Base-by-base conservation (phyloP, 169 alveolate species). In the Plasmodium chabaudi region DNA sequence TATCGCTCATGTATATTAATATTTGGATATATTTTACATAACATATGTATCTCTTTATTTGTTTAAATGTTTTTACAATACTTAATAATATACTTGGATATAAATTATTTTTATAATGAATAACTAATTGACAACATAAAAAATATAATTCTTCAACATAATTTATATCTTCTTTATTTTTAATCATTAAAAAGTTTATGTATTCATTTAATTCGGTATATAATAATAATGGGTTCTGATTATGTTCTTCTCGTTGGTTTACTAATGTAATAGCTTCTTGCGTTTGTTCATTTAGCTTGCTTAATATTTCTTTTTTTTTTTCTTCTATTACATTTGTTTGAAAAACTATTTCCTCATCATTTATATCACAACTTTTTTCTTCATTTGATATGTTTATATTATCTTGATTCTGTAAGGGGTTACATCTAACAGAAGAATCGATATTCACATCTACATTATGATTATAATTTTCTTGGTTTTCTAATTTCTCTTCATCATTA, bases 71-170 rank as follows among this genome's bases (percentile, higher is more conserved):
- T 27, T 77, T 77, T 4, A 77, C n/a, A 6, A 64, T 63, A 19
- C 88, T 77, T 47, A 77, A 9, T 9, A 77, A 39, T 7, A 77
- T 69, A 5, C 77, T 13, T 6, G 23, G 7, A 69, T 61, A 77
- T 7, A 77, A 23, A 51, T 19, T 51, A 49, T 77, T 49, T 47
- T 77, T 77, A 21, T 25, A 56, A 17, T 56, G 72, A 55, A 77
- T 57, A 27, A 64, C 4, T 5, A 77, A 2, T 44, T 77, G 88
- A 7, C 70, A 21, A 10, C 49, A 9, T 39, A 77, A 57, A 44
- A 77, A 77, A 44, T 63, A 77, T 19, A 77, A 46, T 46, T 77
- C 88, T 56, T 77, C 88, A n/a, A 46, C 56, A 44, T 49, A 77
- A 46, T 77, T 77, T 77, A 77, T 47, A 27, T 49, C 69, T 17